Evolutionary conservation across 805 yeast species (phyloP), one percentile per base, ranked within the genome.

Genomic region (Starmerella vaccinii): DNA sequence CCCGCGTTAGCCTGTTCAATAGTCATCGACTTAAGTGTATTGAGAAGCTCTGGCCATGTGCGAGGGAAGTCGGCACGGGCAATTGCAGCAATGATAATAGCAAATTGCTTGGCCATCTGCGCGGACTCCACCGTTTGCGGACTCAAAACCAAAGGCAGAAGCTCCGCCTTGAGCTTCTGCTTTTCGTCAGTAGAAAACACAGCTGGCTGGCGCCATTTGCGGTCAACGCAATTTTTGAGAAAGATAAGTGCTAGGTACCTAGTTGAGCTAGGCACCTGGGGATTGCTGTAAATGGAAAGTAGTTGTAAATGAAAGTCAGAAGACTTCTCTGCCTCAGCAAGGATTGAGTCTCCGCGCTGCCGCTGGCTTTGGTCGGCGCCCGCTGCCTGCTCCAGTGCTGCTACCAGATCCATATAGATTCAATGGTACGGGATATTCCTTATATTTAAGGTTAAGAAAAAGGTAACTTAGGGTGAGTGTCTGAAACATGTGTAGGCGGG

Each of bases 231-330:
- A 65, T 90, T 90, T 62, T 92, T 90, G 66, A 90, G 79, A 56
- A 83, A 84, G 38, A 90, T 90, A 1, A 87, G 74, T 0, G 95
- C 88, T 23, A 89, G 69, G 95, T 95, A 88, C 60, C 97, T 71
- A 7, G 79, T 19, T 66, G 62, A 41, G 60, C 62, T 16, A 48
- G 61, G 24, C 56, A 56, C 44, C 50, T 62, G 46, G 59, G 57
- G 34, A 60, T 65, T 63, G 55, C 60, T 23, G 32, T 49, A 56
- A 8, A 55, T 34, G 12, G 41, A 47, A 32, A 58, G 41, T 27
- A 59, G 45, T 22, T 51, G 46, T 8, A 46, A 19, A 18, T 50
- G 41, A 44, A 59, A 59, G 22, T 59, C 60, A 0, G 51, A 46
- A n/a, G 32, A 23, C 21, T 23, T 18, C 8, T 43, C 46, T 10